Conservation (phyloP, 768 basidiomycete species). For the Tulasnella sp. region DNA sequence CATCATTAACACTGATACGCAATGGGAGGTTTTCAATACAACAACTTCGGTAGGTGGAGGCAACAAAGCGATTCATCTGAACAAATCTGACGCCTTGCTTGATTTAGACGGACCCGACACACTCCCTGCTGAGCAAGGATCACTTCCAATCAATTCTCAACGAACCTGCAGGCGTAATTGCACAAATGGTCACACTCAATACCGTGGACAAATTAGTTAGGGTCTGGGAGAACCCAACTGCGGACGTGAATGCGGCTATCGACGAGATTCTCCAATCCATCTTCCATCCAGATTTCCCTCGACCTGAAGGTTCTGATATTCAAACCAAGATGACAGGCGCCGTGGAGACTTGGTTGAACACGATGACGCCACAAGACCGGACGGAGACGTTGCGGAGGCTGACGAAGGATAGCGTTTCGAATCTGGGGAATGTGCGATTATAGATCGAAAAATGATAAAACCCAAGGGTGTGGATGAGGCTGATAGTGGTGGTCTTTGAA, state of each 20-base stretch:
- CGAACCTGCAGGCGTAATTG: slow-evolving; percentile 75
- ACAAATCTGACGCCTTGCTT: background rate
- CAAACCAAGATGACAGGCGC: slow-evolving; percentile 9
- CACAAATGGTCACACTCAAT: slow-evolving; percentile 65
- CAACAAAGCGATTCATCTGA: background rate
- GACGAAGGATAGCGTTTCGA: slow-evolving; percentile 20
- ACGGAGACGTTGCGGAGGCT: slow-evolving; percentile 27
- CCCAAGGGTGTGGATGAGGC: background rate
- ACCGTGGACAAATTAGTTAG: slow-evolving; percentile 32
- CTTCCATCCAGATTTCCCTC: slow-evolving; percentile 30
- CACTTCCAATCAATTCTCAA: slow-evolving; percentile 74
- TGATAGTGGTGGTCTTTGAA: background rate
- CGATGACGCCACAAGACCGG: background rate
- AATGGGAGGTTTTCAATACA: slow-evolving; percentile 33
- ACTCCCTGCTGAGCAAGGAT: slow-evolving; percentile 50
- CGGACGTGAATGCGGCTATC: slow-evolving; percentile 22
- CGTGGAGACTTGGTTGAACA: slow-evolving; percentile 24
- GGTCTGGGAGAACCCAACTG: slow-evolving; percentile 20
- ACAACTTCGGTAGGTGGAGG: slow-evolving; percentile 4
- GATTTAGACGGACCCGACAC: slow-evolving; percentile 27
- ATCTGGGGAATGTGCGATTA: slow-evolving; percentile 22
- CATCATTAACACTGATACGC: background rate
- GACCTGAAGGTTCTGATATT: slow-evolving; percentile 4
- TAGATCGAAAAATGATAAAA: slow-evolving; percentile 7
- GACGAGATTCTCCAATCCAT: slow-evolving; percentile 12